These are phyloP conservation scores for Tanacetum coccineum DNA, from an alignment of 129 eudicot species.

Conservation along the genomic window DNA sequence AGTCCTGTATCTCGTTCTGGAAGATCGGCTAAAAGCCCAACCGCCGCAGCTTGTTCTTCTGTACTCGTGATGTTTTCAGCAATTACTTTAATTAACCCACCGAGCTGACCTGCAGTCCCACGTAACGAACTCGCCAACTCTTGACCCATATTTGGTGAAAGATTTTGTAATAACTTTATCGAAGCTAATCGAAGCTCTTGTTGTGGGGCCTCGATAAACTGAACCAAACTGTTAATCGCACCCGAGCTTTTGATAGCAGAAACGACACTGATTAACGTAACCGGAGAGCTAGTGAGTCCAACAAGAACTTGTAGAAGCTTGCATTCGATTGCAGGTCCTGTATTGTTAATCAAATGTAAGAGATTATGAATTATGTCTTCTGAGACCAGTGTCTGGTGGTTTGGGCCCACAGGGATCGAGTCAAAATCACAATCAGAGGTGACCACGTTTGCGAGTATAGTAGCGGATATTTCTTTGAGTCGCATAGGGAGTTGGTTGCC, in stretches of 20 bases:
- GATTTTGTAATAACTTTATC: constrained; percentile 61
- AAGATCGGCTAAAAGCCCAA: constrained; percentile 76
- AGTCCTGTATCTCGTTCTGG: constrained; percentile 77
- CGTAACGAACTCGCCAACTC: constrained; percentile 67
- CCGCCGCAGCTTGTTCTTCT: constrained; percentile 91
- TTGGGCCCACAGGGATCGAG: constrained; percentile 67
- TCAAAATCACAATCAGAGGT: constrained; percentile 73
- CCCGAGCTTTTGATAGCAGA: constrained; percentile 94
- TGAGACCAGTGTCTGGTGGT: constrained; percentile 70
- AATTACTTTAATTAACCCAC: constrained; percentile 56
- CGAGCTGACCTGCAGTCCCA: constrained; percentile 73
- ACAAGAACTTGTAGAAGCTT: constrained; percentile 85
- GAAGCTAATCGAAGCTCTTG: constrained; percentile 74
- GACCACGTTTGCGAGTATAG: constrained; percentile 81
- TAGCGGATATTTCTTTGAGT: constrained; percentile 84
- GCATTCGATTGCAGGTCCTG: constrained; percentile 85
- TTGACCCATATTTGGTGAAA: constrained; percentile 74
- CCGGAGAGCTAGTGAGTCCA: constrained; percentile 75
- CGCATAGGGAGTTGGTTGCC: constrained; percentile 73
- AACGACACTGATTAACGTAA: constrained; percentile 58
- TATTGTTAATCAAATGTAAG: constrained; percentile 80
- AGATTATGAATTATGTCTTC: constrained; percentile 75
- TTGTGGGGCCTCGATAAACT: constrained; percentile 87
- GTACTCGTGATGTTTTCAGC: constrained; percentile 54
- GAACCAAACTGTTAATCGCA: constrained; percentile 79